Base-by-base conservation (phyloP, 176 grass and related monocot species). In the Hordeum marinum region DNA sequence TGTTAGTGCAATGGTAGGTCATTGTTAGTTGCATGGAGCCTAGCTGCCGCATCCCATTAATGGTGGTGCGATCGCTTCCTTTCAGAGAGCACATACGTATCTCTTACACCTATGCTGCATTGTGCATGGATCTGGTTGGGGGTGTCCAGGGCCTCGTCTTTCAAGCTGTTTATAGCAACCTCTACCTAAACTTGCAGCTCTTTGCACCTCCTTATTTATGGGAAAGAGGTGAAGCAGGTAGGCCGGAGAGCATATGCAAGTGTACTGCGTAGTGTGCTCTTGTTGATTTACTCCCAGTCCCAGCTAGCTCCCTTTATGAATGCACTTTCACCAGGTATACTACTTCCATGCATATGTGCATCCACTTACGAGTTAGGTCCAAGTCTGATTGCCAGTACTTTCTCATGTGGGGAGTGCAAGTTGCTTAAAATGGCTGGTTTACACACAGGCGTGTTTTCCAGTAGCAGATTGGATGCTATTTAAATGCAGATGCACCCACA, bases 151-250 rank as follows among this genome's bases (percentile, higher is more conserved):
- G 46, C 26, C n/a, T 90, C 36, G 24, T 76, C 84, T 87, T 90
- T 87, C 80, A 61, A 87, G 12, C 39, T 75, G 32, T 27, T 75
- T 73, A 59, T 68, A 24, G 61, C 48, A 80, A 71, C 23, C 31
- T 7, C 75, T 69, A 90, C 89, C 89, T 84, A 90, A 87, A 87
- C 75, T 62, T 90, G 85, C 80, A 90, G 61, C 76, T 69, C 9
- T 24, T 46, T 61, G 80, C 89, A 62, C 75, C 78, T 76, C 80
- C 32, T 80, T 81, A 90, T 80, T 84, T 83, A 84, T 80, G 68
- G n/a, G 1, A 50, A 3, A 68, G 75, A 86, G 88, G 67, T 73
- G 79, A 86, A 78, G 79, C 59, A 46, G 21, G 54, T n/a, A 69
- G 12, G 78, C 20, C 10, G 24, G 32, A 55, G 25, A 32, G 18